A percentile compares a stretch with the other conserved stretches of the same genome.
These are phyloP conservation scores for Talinum fruticosum DNA, from an alignment of 148 eudicot species.

Conservation along the genomic window DNA sequence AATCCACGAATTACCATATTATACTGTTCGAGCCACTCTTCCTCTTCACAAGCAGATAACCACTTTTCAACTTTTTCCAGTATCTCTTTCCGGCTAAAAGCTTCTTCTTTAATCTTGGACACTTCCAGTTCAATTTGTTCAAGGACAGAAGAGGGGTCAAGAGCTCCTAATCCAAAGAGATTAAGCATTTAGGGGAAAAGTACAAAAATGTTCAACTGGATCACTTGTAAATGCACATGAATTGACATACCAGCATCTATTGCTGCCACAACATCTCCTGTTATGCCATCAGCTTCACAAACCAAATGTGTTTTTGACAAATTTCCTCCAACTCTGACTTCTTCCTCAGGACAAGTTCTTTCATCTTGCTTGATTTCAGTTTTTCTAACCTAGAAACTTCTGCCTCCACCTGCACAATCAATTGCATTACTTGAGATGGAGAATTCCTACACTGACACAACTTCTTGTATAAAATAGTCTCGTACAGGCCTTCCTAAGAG, in stretches of 20 bases:
- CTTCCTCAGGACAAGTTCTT: conserved; percentile 86
- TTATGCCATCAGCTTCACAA: conserved; percentile 48
- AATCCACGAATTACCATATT: conserved; percentile 51
- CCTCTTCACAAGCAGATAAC: conserved; percentile 92
- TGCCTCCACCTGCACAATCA: conserved; percentile 59
- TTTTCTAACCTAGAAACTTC: conserved; percentile 86
- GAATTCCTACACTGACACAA: background rate
- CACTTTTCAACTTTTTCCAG: conserved; percentile 94
- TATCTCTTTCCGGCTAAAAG: conserved; percentile 85
- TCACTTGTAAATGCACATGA: background rate
- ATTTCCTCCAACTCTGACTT: conserved; percentile 79
- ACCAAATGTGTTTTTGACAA: conserved; percentile 76
- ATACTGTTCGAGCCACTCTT: conserved; percentile 94
- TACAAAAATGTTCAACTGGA: background rate
- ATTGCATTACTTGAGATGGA: conserved; percentile 8
- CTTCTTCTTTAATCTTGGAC: conserved; percentile 78
- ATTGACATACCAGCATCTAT: conserved; percentile 64
- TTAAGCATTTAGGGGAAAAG: conserved; percentile 9
- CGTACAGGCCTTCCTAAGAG: background rate
- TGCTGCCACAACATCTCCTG: conserved; percentile 59
- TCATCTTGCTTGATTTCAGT: conserved; percentile 86
- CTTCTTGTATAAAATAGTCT: background rate
- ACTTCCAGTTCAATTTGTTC: conserved; percentile 81
- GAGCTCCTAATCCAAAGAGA: conserved; percentile 51
- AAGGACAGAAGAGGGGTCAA: conserved; percentile 71